Evolutionary conservation across 257 asterid species (phyloP).

Genomic region (Pogostemon cablin): DNA sequence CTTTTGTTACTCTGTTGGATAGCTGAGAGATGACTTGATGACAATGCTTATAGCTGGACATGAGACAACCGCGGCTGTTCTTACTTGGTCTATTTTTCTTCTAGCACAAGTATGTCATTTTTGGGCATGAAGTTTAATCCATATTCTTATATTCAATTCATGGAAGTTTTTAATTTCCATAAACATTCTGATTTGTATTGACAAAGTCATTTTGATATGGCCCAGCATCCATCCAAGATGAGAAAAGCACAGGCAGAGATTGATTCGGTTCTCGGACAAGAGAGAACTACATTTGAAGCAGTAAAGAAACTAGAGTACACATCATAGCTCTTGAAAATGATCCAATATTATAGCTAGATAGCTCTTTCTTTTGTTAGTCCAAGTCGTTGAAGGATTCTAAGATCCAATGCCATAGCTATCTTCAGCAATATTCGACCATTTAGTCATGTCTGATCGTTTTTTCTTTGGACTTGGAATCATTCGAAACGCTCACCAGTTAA

Average conservation of each 20-base stretch:
- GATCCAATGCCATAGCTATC: not conserved
- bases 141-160: not conserved
- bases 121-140: slow-evolving; percentile 6
- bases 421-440: not conserved
- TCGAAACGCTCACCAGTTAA: not conserved
- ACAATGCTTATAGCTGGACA: slow-evolving; percentile 99
- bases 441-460: not conserved
- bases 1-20: slow-evolving; percentile 32
- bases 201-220: slow-evolving; percentile 28
- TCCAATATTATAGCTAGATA: not conserved
- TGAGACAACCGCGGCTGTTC: slow-evolving; percentile 98
- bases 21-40: slow-evolving; percentile 98
- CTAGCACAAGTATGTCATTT: slow-evolving; percentile 77
- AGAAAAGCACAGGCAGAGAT: slow-evolving; percentile 92
- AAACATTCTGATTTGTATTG: slow-evolving; percentile 23
- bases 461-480: slow-evolving; percentile 7
- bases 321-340: slow-evolving; percentile 18
- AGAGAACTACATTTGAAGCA: slow-evolving; percentile 59
- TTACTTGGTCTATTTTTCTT: slow-evolving; percentile 92
- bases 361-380: not conserved
- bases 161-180: not conserved
- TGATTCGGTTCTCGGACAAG: slow-evolving; percentile 76
- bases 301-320: slow-evolving; percentile 77
- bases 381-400: too few species aligned
- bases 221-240: slow-evolving; percentile 89